phyloP scores from a whole-genome alignment of 2,329 filamentous ascomycete species.

The Alternaria arborescens region DNA sequence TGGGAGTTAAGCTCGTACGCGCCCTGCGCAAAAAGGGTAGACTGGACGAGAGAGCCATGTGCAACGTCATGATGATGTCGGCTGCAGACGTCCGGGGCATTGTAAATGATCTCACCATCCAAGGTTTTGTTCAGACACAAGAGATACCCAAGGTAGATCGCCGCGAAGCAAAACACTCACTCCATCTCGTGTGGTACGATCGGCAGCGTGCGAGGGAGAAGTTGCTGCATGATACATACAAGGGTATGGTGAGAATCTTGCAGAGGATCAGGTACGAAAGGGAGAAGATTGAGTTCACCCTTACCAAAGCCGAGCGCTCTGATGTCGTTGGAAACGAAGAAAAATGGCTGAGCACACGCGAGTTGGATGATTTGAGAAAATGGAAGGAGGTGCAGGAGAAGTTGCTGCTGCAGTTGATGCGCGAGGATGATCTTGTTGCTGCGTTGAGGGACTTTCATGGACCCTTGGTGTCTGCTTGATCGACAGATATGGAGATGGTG shows the following conservation, averaged over 20 bases:
- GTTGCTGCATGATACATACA: conserved; percentile 84
- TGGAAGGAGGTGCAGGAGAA: conserved; percentile 72
- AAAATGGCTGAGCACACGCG: conserved; percentile 76
- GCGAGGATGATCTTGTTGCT: conserved; percentile 85
- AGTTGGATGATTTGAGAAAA: conserved; percentile 73
- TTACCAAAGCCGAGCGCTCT: conserved; percentile 82
- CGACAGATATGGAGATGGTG: not conserved
- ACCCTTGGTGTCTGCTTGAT: conserved; percentile 35
- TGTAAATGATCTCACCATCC: conserved; percentile 84
- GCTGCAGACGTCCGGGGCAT: conserved; percentile 85
- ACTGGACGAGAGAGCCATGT: conserved; percentile 91
- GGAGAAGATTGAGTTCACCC: conserved; percentile 72
- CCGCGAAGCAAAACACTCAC: conserved; percentile 80
- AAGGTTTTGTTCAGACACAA: conserved; percentile 88
- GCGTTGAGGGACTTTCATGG: conserved; percentile 73
- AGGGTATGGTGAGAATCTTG: conserved; percentile 84
- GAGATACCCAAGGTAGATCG: conserved; percentile 91
- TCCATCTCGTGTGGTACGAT: conserved; percentile 95
- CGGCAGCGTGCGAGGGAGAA: conserved; percentile 73
- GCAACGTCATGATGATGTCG: conserved; percentile 80
- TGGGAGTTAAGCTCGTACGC: conserved; percentile 82
- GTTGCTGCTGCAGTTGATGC: conserved; percentile 78
- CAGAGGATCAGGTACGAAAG: conserved; percentile 83
- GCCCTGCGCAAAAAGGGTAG: conserved; percentile 89
- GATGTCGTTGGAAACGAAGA: conserved; percentile 88